Base-by-base conservation (phyloP, 78 protist genomes). In the Isochrysis galbana region DNA sequence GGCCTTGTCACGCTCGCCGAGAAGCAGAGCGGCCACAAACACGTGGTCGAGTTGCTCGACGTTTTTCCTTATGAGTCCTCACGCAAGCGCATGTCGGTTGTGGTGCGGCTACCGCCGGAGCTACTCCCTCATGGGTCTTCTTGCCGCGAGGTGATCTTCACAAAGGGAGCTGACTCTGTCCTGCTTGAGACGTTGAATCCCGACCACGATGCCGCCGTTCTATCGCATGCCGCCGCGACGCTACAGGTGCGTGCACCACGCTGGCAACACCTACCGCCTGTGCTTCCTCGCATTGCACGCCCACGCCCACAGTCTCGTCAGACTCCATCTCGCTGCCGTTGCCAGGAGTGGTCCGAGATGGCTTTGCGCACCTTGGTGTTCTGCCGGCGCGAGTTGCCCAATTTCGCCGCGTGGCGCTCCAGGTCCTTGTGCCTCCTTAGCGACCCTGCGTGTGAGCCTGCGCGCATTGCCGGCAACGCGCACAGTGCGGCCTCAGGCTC, bases 51-150 rank as follows among this genome's bases (percentile, higher is more conserved):
- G 41, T 1, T 96, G 36, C 91, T 96, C 41, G 92, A 89, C 48
- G 91, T 90, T n/a, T 93, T 96, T 70, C 97, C 95, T 41, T 97
- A 96, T 91, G 90, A 72, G 25, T 96, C 97, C 14, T 96, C 95
- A 55, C 96, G 99, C 38, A 97, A 97, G 97, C 95, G 98, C 72
- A 97, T 98, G 98, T 93, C 98, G 1, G 91, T 96, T 41, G 42
- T 98, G 41, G 92, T 95, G 70, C 92, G 96, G 47, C 14, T 5
- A 41, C 82, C 82, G 5, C 42, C 36, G 1, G 17, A 36, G 82
- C 82, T 72, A 1, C 14, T 67, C 7, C 36, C 74, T 41, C 67
- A 91, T 25, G 97, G 97, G 36, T 1, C 25, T 0, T 11, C 5
- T 46, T 39, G 45, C 48, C 2, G 41, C 7, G 82, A 34, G 42